Evolutionary conservation across 345 rosid species (phyloP).

Genomic region (Corchorus capsularis): DNA sequence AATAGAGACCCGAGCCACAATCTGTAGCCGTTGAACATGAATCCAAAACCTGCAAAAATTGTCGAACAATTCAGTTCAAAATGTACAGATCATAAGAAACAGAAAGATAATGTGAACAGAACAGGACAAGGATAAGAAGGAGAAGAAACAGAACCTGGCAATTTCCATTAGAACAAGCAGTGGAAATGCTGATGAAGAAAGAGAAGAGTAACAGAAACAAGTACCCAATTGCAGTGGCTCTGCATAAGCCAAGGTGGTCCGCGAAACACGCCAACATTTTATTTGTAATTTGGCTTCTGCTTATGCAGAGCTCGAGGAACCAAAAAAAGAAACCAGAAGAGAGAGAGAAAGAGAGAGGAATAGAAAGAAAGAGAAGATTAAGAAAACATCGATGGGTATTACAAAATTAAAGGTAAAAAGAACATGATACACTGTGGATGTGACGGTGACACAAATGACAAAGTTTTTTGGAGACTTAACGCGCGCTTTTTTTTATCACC

Average conservation of each 20-base stretch:
- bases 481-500: constrained; percentile 29
- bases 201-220: constrained; percentile 43
- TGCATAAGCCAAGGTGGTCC: constrained; percentile 47
- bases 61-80: constrained; percentile 28
- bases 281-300: constrained; percentile 29
- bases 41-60: constrained; percentile 56
- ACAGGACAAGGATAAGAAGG: neutral
- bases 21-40: constrained; percentile 65
- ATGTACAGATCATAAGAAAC: constrained; percentile 25
- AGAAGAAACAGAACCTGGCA: constrained; percentile 56
- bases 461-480: constrained; percentile 29
- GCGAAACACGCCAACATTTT: constrained; percentile 54
- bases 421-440: constrained; percentile 30
- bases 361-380: constrained; percentile 6
- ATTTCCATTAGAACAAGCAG: constrained; percentile 60
- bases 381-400: neutral
- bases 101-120: neutral
- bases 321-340: constrained; percentile 3
- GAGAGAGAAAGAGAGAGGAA: constrained; percentile 27
- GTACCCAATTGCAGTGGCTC: constrained; percentile 39
- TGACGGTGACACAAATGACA: constrained; percentile 38
- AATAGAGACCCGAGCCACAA: constrained; percentile 76
- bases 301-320: constrained; percentile 47
- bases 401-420: constrained; percentile 20
- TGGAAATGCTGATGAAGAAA: constrained; percentile 34